phyloP scores from a whole-genome alignment of 2,329 filamentous ascomycete species.

The Fusarium goolgardi region DNA sequence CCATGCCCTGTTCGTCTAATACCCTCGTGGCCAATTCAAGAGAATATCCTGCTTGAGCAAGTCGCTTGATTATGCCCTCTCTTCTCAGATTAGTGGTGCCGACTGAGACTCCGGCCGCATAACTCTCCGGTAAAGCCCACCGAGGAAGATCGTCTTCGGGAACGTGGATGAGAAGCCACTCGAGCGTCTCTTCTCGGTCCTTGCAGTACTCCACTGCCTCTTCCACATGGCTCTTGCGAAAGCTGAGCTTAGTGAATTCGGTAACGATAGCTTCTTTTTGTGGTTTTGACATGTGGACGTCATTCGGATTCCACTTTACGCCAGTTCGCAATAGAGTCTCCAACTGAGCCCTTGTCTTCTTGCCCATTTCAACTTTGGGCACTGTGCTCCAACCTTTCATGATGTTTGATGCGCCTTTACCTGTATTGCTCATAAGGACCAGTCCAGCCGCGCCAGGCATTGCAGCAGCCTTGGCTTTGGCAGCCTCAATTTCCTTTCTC shows the following conservation, averaged over 20 bases:
- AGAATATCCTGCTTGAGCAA: slow-evolving; percentile 87
- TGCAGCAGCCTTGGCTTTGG: slow-evolving; percentile 74
- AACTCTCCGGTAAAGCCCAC: slow-evolving; percentile 92
- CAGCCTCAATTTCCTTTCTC: slow-evolving; percentile 74
- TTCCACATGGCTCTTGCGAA: slow-evolving; percentile 87
- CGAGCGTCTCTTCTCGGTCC: slow-evolving; percentile 89
- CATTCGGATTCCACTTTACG: slow-evolving; percentile 88
- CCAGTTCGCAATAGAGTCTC: slow-evolving; percentile 82
- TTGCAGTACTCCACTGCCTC: slow-evolving; percentile 91
- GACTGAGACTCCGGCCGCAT: slow-evolving; percentile 89
- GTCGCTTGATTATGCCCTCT: slow-evolving; percentile 83
- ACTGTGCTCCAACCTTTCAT: slow-evolving; percentile 85
- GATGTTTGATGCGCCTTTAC: slow-evolving; percentile 56
- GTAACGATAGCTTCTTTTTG: slow-evolving; percentile 72
- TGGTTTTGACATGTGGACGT: slow-evolving; percentile 69
- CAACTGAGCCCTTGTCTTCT: slow-evolving; percentile 79
- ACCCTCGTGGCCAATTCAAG: slow-evolving; percentile 83
- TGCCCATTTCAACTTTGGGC: slow-evolving; percentile 93
- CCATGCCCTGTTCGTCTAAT: slow-evolving; percentile 74
- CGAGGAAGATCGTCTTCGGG: slow-evolving; percentile 95
- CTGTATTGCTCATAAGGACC: slow-evolving; percentile 61
- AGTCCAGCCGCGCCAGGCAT: slow-evolving; percentile 69
- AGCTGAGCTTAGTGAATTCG: slow-evolving; percentile 82
- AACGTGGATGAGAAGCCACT: slow-evolving; percentile 97
- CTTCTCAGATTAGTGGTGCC: slow-evolving; percentile 83